Evolutionary conservation across 2,329 filamentous ascomycete genomes (phyloP), one percentile per base, ranked within the genome.

Genomic region (Dothiorella sarmentorum): DNA sequence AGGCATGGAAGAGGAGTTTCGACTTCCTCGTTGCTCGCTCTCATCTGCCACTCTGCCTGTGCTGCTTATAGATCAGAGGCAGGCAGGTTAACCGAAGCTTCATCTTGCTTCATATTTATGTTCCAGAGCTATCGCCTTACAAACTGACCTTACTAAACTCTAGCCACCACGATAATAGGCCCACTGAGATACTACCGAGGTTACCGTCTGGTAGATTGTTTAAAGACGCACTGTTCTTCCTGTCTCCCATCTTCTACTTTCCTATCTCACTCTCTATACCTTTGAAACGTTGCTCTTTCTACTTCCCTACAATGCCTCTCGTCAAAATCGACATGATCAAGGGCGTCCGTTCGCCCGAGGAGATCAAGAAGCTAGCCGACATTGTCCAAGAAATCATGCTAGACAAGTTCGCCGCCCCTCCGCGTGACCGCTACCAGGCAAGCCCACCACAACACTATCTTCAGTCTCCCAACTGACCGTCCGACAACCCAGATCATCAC

Each of bases 301-400:
- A n/a, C n/a, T n/a, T n/a, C n/a, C n/a, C n/a, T n/a, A 26, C 40
- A 43, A 70, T 71, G 68, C 68, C 69, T 47, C 68, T 67, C 60
- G 66, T 71, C 38, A 68, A 68, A 49, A 66, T 72, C 40, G 68
- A 71, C 58, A 60, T 68, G 35, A 63, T 70, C 61, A 62, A 61
- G 43, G 63, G 61, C 52, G 43, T 61, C 20, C 66, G 67, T 53
- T 63, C 61, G 27, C 65, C 63, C 31, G 63, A 64, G 17, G 62
- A 69, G 57, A 66, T 68, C 53, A 64, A 64, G 31, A 67, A 66
- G 52, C 59, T 68, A 18, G 66, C 68, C 29, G 65, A 70, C 49
- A 63, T 66, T 7, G 58, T 71, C 10, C 67, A 71, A 60, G 53
- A 68, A 51, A 66, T 65, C 35, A 65, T 67, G 55, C 61, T 68